Evolutionary conservation across 2,329 filamentous ascomycete species (phyloP), one percentile per base, ranked within the genome.

Genomic region (Beauveria scarabaeidicola): DNA sequence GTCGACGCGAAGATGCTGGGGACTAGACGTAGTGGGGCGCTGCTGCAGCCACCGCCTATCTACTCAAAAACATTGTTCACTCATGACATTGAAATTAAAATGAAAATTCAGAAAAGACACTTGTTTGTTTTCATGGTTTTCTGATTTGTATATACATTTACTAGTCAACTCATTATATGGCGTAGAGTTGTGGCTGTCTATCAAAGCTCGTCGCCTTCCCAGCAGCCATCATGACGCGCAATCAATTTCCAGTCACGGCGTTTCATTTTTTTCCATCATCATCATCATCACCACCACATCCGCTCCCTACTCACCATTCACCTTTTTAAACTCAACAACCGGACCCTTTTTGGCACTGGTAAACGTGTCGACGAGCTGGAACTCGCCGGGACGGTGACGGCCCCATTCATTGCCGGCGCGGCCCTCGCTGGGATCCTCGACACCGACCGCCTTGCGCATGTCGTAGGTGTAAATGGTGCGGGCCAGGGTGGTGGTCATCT

Each of bases 261-360:
- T 44, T 40, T 47, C 43, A 23, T 19, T n/a, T 32, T 19, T 4
- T n/a, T 50, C 19, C 11, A 13, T 40, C 5, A 32, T 17, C 38
- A 7, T 23, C 27, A 17, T 21, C 29, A 13, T 46, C 13, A 21
- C 8, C 5, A 13, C 29, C 29, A 11, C 29, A 13, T 13, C 29
- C 11, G 29, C 29, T 10, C 27, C 7, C 27, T 60, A 64, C 19
- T 61, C 55, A 59, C 61, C 63, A 25, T 69, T 65, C 8, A 64
- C 70, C 64, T 65, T 69, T 52, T 71, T 68, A 66, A 87, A 87
- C 73, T 89, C 82, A 60, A 90, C 75, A 73, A 88, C 78, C 1
- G 86, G 84, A 0, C 88, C 88, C 66, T 88, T 80, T 75, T 90
- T 91, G 66, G 81, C 76, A 66, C 86, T 88, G 36, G 88, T 89